Evolutionary conservation across 805 yeast species (phyloP).

Genomic region (Ogataea haglerorum): DNA sequence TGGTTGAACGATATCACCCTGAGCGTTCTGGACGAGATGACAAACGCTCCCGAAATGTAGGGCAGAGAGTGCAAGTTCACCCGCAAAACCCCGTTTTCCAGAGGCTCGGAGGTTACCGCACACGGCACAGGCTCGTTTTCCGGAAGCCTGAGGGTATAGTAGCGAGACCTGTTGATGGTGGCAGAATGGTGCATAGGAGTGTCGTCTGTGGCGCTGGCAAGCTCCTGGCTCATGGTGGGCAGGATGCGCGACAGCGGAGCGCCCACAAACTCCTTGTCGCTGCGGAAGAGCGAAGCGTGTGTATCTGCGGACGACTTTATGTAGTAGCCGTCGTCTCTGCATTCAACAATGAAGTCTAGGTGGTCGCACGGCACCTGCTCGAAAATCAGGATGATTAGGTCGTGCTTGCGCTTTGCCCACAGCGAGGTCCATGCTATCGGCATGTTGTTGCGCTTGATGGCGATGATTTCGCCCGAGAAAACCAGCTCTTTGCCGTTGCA

Average conservation of each 20-base stretch:
- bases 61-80: slow-evolving; percentile 75
- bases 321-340: slow-evolving; percentile 28
- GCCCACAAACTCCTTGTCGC: slow-evolving; percentile 1
- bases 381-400: slow-evolving; percentile 74
- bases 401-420: slow-evolving; percentile 81
- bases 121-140: slow-evolving; percentile 59
- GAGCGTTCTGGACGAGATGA: slow-evolving; percentile 51
- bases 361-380: slow-evolving; percentile 78
- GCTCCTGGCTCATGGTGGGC: slow-evolving; percentile 22
- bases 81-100: slow-evolving; percentile 45
- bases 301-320: slow-evolving; percentile 25
- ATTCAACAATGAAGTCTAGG: slow-evolving; percentile 52
- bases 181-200: slow-evolving; percentile 28
- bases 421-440: slow-evolving; percentile 78
- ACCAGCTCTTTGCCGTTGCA: slow-evolving; percentile 45
- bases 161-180: slow-evolving; percentile 54
- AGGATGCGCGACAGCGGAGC: slow-evolving; percentile 10
- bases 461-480: slow-evolving; percentile 82
- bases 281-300: slow-evolving; percentile 22
- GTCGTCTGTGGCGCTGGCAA: slow-evolving; percentile 26
- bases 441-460: slow-evolving; percentile 65
- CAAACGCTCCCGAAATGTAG: slow-evolving; percentile 82
- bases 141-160: slow-evolving; percentile 51
- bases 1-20: slow-evolving; percentile 69
- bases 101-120: slow-evolving; percentile 62